phyloP scores from a whole-genome alignment of 805 yeast species.

The Lipomyces lipofer region DNA sequence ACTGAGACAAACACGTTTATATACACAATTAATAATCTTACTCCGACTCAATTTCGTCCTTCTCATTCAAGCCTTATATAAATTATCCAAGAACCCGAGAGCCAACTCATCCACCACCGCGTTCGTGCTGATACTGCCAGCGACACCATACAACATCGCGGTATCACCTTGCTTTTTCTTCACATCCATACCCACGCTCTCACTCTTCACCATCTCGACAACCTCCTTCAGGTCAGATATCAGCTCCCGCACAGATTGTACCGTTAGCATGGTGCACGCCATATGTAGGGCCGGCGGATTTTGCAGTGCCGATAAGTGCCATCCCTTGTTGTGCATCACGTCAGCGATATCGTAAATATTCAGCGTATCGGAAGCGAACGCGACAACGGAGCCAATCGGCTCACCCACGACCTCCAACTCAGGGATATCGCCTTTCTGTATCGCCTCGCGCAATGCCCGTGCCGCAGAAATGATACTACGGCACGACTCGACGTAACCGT shows the following conservation, averaged over 20 bases:
- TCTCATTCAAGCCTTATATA: slow-evolving; percentile 54
- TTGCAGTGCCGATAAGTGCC: slow-evolving; percentile 90
- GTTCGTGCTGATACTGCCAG: slow-evolving; percentile 81
- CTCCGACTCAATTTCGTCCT: background rate
- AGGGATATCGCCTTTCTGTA: slow-evolving; percentile 49
- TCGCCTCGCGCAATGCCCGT: slow-evolving; percentile 52
- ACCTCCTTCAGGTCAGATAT: slow-evolving; percentile 42
- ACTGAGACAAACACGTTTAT: background rate
- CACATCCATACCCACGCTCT: background rate
- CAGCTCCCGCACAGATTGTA: slow-evolving; percentile 60
- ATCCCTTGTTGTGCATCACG: slow-evolving; percentile 58
- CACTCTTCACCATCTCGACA: background rate
- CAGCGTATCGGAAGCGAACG: slow-evolving; percentile 64
- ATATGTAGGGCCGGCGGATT: slow-evolving; percentile 88
- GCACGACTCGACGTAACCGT: slow-evolving; percentile 75
- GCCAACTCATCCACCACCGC: slow-evolving; percentile 82
- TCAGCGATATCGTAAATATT: slow-evolving; percentile 83
- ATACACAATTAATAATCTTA: background rate
- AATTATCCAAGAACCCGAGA: slow-evolving; percentile 74
- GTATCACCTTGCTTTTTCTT: slow-evolving; percentile 49
- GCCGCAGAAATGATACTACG: slow-evolving; percentile 67
- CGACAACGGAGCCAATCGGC: slow-evolving; percentile 77
- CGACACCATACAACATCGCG: slow-evolving; percentile 92
- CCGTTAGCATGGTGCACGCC: slow-evolving; percentile 76
- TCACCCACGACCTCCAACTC: slow-evolving; percentile 76